These are phyloP conservation scores for Olyra latifolia DNA, from an alignment of 176 grass and related monocot genomes.

Conservation along the genomic window DNA sequence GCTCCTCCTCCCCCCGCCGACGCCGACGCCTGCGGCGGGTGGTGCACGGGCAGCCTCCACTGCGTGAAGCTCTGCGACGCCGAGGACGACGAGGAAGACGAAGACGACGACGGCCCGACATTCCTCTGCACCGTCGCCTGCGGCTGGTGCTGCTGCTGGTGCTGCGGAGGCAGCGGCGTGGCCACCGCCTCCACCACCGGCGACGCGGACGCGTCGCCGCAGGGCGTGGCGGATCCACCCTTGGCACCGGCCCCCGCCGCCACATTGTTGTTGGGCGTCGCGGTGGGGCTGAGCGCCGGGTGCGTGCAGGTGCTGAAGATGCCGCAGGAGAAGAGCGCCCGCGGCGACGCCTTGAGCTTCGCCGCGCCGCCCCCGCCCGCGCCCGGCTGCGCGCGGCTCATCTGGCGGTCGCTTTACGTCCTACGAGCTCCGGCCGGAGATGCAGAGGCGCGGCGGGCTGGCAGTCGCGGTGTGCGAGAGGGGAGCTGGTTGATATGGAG, in stretches of 20 bases:
- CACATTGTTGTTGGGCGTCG: slow-evolving; percentile 44
- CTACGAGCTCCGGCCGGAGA: neutral
- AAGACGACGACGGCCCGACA: slow-evolving; percentile 41
- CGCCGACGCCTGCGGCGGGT: slow-evolving; percentile 49
- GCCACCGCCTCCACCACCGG: slow-evolving; percentile 9
- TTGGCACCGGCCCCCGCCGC: neutral
- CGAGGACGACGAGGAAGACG: slow-evolving; percentile 65
- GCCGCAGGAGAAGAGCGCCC: slow-evolving; percentile 74
- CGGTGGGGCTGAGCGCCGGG: slow-evolving; percentile 60
- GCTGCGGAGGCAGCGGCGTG: neutral
- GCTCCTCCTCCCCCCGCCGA: neutral
- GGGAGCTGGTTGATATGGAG: slow-evolving; percentile 22
- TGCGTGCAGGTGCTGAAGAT: slow-evolving; percentile 88
- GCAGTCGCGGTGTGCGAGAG: neutral
- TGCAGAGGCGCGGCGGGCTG: neutral
- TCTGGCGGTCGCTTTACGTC: slow-evolving; percentile 14
- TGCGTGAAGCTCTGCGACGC: slow-evolving; percentile 87
- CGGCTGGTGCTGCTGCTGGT: neutral
- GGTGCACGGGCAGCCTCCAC: slow-evolving; percentile 76
- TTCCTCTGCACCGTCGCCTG: slow-evolving; percentile 15
- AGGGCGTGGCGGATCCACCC: neutral
- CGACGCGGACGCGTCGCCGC: slow-evolving; percentile 31
- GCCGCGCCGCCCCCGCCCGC: neutral
- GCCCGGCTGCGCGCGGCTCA: slow-evolving; percentile 49
- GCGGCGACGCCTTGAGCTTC: slow-evolving; percentile 69